phyloP scores from a whole-genome alignment of 441 rosid genomes.

The Oxalis stricta region DNA sequence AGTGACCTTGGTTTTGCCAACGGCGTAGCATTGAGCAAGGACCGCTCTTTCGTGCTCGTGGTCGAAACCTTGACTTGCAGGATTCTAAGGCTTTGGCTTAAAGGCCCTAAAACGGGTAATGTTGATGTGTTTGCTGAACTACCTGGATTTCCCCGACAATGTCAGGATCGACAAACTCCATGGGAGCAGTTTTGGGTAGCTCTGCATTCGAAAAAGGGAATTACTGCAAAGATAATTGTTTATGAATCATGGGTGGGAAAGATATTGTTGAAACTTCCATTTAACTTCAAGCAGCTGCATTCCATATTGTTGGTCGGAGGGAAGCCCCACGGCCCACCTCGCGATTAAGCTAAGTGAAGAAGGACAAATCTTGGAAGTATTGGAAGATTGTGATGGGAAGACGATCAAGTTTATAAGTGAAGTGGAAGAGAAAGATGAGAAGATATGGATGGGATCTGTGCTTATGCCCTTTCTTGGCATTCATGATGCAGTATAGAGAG shows the following conservation, averaged over 20 bases:
- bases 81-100: conserved; percentile 45
- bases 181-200: conserved; percentile 81
- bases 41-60: conserved; percentile 34
- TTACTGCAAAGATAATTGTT: conserved; percentile 20
- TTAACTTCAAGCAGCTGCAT: conserved; percentile 36
- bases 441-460: conserved; percentile 63
- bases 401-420: conserved; percentile 41
- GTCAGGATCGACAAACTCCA: conserved; percentile 37
- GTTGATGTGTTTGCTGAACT: conserved; percentile 41
- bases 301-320: conserved; percentile 36
- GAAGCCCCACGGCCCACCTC: conserved; percentile 42
- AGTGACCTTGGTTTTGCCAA: conserved; percentile 57
- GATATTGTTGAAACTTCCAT: conserved; percentile 32
- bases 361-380: conserved; percentile 37
- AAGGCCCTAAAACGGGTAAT: conserved; percentile 39
- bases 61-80: conserved; percentile 39
- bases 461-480: conserved; percentile 36
- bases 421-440: conserved; percentile 39
- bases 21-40: conserved; percentile 63
- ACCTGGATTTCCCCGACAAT: conserved; percentile 66
- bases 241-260: conserved; percentile 31
- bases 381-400: conserved; percentile 38
- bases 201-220: conserved; percentile 43
- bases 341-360: conserved; percentile 44
- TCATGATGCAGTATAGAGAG: conserved; percentile 10